A percentile compares a stretch with the other conserved stretches of the same genome.
Conservation (phyloP, 306 rosid genomes). For the Prunus kanzakura region DNA sequence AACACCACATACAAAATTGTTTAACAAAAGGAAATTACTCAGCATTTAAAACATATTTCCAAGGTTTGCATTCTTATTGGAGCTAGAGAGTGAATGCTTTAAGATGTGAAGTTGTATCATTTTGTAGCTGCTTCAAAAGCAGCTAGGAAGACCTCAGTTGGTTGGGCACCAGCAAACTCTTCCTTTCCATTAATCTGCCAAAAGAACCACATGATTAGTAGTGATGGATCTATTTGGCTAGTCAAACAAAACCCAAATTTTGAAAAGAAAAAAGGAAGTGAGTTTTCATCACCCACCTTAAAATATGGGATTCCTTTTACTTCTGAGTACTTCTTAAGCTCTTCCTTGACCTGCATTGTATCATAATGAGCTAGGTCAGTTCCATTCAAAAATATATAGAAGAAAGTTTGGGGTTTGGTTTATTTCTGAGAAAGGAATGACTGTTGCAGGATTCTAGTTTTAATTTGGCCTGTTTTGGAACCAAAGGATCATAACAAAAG, state of each 20-base stretch:
- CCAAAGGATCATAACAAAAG: too few relatives aligned
- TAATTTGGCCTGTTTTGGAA: too few relatives aligned
- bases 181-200: conserved; percentile 65
- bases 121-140: conserved; percentile 54
- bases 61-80: neutral
- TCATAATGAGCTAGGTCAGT: conserved; percentile 24
- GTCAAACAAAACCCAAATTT: neutral
- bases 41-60: neutral
- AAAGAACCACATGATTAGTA: neutral
- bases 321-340: conserved; percentile 50
- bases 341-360: conserved; percentile 58
- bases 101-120: conserved; percentile 18
- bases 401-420: too few relatives aligned
- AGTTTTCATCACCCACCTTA: conserved; percentile 46
- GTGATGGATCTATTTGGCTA: neutral
- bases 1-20: neutral
- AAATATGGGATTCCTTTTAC: conserved; percentile 65
- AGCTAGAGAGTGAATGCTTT: neutral
- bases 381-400: neutral
- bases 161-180: conserved; percentile 62
- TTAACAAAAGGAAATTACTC: neutral
- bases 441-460: too few relatives aligned
- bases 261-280: neutral
- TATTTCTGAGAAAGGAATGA: too few relatives aligned
- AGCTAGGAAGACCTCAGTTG: conserved; percentile 66